Conservation (phyloP, 305 asterid genomes). For the Fraxinus velutina region DNA sequence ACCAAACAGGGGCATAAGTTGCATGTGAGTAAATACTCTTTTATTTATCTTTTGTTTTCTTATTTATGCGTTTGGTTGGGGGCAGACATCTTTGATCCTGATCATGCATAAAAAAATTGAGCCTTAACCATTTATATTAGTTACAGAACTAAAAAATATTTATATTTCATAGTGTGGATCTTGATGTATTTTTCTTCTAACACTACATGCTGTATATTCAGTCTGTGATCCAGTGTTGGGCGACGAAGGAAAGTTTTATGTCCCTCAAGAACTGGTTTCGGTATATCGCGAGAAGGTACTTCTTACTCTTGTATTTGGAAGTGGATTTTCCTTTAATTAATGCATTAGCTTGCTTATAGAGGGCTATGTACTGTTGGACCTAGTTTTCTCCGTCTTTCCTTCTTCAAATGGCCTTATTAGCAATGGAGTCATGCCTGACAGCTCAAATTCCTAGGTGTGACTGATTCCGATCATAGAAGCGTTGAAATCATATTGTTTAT, state of each 20-base stretch:
- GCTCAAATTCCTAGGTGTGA: background rate
- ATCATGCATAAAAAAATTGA: background rate
- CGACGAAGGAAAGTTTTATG: conserved; percentile 91
- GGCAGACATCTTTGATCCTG: conserved; percentile 1
- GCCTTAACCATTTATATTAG: conserved; percentile 9
- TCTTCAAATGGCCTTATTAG: background rate
- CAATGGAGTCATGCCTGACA: background rate
- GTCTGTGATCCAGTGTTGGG: conserved; percentile 99
- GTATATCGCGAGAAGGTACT: conserved; percentile 91
- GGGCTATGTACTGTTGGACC: background rate
- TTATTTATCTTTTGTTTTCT: background rate
- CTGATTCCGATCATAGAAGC: background rate
- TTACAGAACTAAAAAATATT: conserved; percentile 1
- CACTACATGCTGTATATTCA: conserved; percentile 29
- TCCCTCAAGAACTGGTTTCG: conserved; percentile 76
- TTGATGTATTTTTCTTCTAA: conserved; percentile 5
- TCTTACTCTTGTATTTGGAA: conserved; percentile 10
- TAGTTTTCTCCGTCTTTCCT: background rate
- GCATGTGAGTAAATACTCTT: background rate
- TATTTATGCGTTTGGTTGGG: background rate
- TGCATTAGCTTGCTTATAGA: background rate
- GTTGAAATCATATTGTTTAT: background rate
- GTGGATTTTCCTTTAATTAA: background rate
- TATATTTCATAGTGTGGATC: background rate
- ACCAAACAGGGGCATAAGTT: background rate